Evolutionary conservation across 169 alveolate genomes (phyloP).

Genomic region (Eimeria mitis): DNA sequence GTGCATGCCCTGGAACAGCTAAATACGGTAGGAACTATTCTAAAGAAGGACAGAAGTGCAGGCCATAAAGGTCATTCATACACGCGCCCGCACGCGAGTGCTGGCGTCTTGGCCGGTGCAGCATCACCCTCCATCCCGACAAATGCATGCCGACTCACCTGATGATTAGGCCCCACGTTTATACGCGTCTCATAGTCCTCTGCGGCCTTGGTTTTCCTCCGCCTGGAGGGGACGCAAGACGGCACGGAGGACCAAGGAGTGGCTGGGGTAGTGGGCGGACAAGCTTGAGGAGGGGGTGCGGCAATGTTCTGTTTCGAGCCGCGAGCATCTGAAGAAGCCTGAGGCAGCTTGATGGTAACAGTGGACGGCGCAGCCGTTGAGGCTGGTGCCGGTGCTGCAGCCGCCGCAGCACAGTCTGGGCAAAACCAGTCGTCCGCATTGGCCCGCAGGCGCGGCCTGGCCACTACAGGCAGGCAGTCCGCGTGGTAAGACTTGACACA

Average conservation of each 20-base stretch:
- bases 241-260: conserved; percentile 36
- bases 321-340: conserved; percentile 17
- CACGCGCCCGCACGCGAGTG: background rate
- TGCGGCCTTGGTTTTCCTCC: conserved; percentile 49
- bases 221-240: conserved; percentile 68
- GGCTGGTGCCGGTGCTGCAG: conserved; percentile 38
- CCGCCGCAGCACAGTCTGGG: conserved; percentile 77
- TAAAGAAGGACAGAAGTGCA: background rate
- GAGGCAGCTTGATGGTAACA: conserved; percentile 26
- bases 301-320: conserved; percentile 20
- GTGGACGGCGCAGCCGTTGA: conserved; percentile 4
- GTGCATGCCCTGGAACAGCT: background rate
- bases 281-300: conserved; percentile 30
- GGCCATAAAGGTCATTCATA: background rate
- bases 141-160: background rate
- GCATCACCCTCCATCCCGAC: background rate
- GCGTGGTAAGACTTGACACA: conserved; percentile 86
- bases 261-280: conserved; percentile 48
- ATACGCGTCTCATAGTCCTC: conserved; percentile 67
- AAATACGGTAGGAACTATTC: background rate
- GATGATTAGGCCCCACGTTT: conserved; percentile 61
- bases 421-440: conserved; percentile 82
- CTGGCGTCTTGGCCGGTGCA: background rate
- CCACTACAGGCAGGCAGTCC: conserved; percentile 79
- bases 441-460: conserved; percentile 74